Conservation (phyloP, 176 grass and related monocot species). For the Urochloa ruziziensis region DNA sequence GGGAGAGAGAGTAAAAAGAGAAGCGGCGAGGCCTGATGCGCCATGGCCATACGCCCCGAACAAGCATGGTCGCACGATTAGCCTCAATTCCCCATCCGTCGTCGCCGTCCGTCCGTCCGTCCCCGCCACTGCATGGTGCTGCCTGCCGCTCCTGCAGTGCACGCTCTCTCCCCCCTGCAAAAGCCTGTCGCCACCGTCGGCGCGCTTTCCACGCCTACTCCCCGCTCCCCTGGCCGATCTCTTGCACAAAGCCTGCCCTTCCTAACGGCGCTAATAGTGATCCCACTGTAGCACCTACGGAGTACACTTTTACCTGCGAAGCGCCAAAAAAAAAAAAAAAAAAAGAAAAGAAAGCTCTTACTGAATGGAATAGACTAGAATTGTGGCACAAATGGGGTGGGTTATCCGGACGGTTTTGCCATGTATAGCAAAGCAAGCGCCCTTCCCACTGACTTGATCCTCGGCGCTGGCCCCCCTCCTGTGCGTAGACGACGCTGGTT, state of each 20-base stretch:
- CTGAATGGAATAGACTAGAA: too few species aligned
- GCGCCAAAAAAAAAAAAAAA: too few species aligned
- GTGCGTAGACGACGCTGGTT: neutral
- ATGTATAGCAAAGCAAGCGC: conserved; percentile 32
- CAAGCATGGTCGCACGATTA: conserved; percentile 35
- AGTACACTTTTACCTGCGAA: too few species aligned
- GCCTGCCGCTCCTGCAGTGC: neutral
- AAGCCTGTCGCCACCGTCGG: neutral
- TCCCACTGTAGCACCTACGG: neutral
- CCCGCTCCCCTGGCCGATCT: neutral
- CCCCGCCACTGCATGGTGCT: neutral
- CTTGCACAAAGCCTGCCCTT: neutral
- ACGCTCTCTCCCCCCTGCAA: neutral
- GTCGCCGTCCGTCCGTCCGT: too few species aligned
- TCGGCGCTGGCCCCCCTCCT: too few species aligned
- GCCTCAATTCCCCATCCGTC: conserved; percentile 4
- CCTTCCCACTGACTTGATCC: neutral
- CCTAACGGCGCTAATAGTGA: conserved; percentile 39
- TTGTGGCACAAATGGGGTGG: conserved; percentile 25
- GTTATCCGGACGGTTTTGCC: conserved; percentile 59
- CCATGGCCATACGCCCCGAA: conserved; percentile 14
- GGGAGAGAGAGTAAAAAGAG: neutral
- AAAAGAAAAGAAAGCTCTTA: too few species aligned
- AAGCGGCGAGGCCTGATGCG: neutral
- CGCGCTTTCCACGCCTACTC: neutral